A percentile compares a stretch with the other conserved stretches of the same genome.
phyloP scores from a whole-genome alignment of 495 filamentous ascomycete genomes.

The Beverwykella pulmonaria region DNA sequence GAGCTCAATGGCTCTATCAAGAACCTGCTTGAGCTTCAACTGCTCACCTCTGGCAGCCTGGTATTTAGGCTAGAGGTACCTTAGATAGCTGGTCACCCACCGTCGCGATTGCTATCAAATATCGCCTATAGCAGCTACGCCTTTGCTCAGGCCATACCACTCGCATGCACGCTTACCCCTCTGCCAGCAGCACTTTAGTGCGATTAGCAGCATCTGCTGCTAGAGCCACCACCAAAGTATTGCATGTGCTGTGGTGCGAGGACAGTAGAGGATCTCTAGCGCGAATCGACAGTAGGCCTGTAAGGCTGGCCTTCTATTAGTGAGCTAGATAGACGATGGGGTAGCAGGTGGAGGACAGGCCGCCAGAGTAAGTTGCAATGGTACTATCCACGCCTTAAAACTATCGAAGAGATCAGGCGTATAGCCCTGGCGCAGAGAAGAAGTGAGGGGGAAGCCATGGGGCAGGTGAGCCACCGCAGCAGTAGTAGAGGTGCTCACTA shows the following conservation, averaged over 20 bases:
- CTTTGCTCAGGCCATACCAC: not conserved
- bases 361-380: constrained; percentile 18
- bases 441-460: constrained; percentile 22
- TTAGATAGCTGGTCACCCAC: not conserved
- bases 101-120: not conserved
- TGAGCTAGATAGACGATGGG: constrained; percentile 18
- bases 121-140: constrained; percentile 4
- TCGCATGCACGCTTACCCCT: not conserved
- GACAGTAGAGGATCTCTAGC: constrained; percentile 4
- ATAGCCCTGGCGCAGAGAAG: constrained; percentile 15
- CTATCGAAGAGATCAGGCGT: constrained; percentile 15
- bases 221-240: not conserved
- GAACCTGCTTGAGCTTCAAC: constrained; percentile 1
- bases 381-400: constrained; percentile 19
- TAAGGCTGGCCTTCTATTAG: not conserved
- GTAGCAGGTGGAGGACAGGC: constrained; percentile 13
- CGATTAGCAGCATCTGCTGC: not conserved
- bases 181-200: not conserved
- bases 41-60: constrained; percentile 9
- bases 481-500: constrained; percentile 16
- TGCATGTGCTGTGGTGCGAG: constrained; percentile 12
- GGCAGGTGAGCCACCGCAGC: constrained; percentile 18
- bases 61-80: constrained; percentile 8
- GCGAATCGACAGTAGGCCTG: constrained; percentile 1
- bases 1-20: constrained; percentile 7